Evolutionary conservation across 2,329 filamentous ascomycete genomes (phyloP).

Genomic region (Cladorrhinum sp.): DNA sequence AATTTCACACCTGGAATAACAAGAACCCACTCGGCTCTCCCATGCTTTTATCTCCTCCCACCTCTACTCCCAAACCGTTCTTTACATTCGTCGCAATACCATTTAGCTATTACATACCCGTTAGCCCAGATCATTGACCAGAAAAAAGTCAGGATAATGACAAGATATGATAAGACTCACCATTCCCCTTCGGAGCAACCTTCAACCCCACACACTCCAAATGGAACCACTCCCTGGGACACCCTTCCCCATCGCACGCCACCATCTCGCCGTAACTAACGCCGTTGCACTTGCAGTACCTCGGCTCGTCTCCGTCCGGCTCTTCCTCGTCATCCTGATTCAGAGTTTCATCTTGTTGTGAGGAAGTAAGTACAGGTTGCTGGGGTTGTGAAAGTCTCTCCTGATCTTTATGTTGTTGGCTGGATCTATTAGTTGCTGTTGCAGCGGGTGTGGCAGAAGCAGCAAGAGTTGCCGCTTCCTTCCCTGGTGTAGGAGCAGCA

Average conservation of each 20-base stretch:
- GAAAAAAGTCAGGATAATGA: background rate
- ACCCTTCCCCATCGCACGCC: slow-evolving; percentile 71
- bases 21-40: too few relatives aligned
- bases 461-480: background rate
- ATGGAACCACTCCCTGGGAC: slow-evolving; percentile 79
- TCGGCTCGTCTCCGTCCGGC: slow-evolving; percentile 65
- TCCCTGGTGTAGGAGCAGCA: slow-evolving; percentile 13
- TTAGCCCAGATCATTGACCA: slow-evolving; percentile 1
- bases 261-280: slow-evolving; percentile 85
- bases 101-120: slow-evolving; percentile 57
- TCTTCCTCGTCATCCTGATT: slow-evolving; percentile 54
- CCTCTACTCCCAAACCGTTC: slow-evolving; percentile 40
- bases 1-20: too few relatives aligned
- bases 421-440: background rate
- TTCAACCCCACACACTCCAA: slow-evolving; percentile 76
- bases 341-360: slow-evolving; percentile 30
- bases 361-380: background rate
- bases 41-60: slow-evolving; percentile 43
- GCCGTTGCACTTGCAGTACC: slow-evolving; percentile 77
- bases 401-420: slow-evolving; percentile 15
- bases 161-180: slow-evolving; percentile 53
- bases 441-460: background rate
- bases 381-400: slow-evolving; percentile 8
- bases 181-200: slow-evolving; percentile 72
- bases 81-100: slow-evolving; percentile 79